Conservation (phyloP, 805 yeast genomes). For the Zygoascus tannicola region DNA sequence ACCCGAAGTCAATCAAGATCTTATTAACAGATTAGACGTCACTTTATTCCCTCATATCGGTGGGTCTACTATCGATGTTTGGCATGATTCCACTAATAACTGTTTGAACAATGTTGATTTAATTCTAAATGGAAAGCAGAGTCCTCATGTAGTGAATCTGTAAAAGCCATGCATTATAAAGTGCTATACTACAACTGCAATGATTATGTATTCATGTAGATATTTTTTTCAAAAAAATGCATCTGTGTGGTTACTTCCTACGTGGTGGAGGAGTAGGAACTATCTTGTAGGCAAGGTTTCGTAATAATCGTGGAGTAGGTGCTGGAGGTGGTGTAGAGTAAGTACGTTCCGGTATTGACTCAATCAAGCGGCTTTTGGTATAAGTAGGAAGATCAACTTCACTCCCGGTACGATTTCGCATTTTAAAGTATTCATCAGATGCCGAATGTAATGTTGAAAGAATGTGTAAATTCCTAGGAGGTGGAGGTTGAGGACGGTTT, state of each 20-base stretch:
- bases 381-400: slow-evolving; percentile 1
- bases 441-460: background rate
- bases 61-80: slow-evolving; percentile 40
- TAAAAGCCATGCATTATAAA: too few relatives aligned
- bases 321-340: slow-evolving; percentile 4
- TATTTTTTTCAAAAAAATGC: background rate
- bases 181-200: too few relatives aligned
- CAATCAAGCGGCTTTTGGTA: background rate
- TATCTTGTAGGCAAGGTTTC: background rate
- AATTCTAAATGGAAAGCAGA: slow-evolving; percentile 9
- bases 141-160: slow-evolving; percentile 13
- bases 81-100: slow-evolving; percentile 32
- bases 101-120: slow-evolving; percentile 45
- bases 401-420: background rate
- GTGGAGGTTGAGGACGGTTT: slow-evolving; percentile 1
- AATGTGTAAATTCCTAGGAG: background rate
- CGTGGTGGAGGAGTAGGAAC: slow-evolving; percentile 7
- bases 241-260: background rate
- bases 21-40: slow-evolving; percentile 51
- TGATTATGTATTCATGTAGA: too few relatives aligned
- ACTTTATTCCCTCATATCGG: slow-evolving; percentile 65
- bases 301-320: slow-evolving; percentile 4
- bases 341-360: background rate
- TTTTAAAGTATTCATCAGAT: background rate
- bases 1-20: slow-evolving; percentile 43